Evolutionary conservation across 441 rosid species (phyloP).

Genomic region (Bruguiera hainesii): DNA sequence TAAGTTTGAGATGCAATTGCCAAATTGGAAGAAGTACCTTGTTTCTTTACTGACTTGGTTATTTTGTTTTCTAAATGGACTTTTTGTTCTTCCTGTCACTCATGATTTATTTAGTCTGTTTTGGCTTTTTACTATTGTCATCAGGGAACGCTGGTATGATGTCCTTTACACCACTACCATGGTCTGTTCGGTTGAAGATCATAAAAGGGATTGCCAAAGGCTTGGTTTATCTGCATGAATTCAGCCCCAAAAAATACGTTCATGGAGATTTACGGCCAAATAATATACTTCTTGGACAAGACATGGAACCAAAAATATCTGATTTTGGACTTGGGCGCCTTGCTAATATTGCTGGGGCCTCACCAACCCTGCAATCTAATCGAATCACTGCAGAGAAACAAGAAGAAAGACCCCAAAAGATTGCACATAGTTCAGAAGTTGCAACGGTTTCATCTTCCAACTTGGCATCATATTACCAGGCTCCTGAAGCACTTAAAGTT

Average conservation of each 20-base stretch:
- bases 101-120: neutral
- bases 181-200: constrained; percentile 77
- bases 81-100: constrained; percentile 6
- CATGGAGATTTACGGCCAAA: constrained; percentile 91
- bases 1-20: constrained; percentile 27
- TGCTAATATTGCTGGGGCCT: constrained; percentile 84
- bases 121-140: constrained; percentile 13
- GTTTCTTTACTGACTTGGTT: neutral
- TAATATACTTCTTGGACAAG: constrained; percentile 72
- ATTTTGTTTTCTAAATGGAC: neutral
- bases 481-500: constrained; percentile 81
- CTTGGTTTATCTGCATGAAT: constrained; percentile 83
- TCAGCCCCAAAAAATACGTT: constrained; percentile 87
- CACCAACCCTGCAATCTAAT: constrained; percentile 68
- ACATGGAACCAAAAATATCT: constrained; percentile 76
- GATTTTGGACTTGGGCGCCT: constrained; percentile 89
- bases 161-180: constrained; percentile 55
- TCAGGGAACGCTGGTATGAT: constrained; percentile 76
- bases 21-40: neutral
- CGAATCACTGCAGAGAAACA: constrained; percentile 50
- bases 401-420: constrained; percentile 64
- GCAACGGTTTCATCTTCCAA: constrained; percentile 44
- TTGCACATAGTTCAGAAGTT: constrained; percentile 53
- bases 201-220: constrained; percentile 79
- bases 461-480: constrained; percentile 70